These are phyloP conservation scores for Agastache rugosa DNA, from an alignment of 257 asterid genomes.

Conservation along the genomic window DNA sequence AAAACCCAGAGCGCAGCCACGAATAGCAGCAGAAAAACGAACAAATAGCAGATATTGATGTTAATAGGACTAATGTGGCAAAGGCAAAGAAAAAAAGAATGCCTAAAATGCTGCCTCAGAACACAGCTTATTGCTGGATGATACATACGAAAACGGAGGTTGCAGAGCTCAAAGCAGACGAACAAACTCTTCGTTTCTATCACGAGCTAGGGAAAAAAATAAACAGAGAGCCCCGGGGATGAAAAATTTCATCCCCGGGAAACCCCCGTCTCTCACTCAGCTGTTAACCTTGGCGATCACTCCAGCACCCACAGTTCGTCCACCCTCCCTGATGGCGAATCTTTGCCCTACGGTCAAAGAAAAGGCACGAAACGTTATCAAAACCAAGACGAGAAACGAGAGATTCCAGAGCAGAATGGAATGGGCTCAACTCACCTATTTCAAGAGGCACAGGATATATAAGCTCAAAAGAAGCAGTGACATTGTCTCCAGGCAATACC, in stretches of 20 bases:
- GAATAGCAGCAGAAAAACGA: no score
- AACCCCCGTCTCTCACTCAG: slow-evolving; percentile 51
- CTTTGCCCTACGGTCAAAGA: slow-evolving; percentile 71
- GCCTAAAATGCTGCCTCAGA: not conserved
- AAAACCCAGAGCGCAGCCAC: no score
- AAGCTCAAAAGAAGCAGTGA: slow-evolving; percentile 89
- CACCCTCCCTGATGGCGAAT: slow-evolving; percentile 95
- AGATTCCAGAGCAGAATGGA: not conserved
- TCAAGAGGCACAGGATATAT: slow-evolving; percentile 93
- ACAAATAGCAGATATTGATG: no score
- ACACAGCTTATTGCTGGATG: not conserved
- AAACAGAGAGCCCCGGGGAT: not conserved
- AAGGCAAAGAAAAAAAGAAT: no score
- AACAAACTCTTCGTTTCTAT: not conserved
- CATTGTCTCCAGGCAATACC: slow-evolving; percentile 99
- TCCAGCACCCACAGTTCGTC: slow-evolving; percentile 97
- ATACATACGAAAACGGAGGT: not conserved
- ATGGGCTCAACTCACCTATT: slow-evolving; percentile 54
- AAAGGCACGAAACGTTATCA: not conserved
- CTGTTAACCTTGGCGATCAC: slow-evolving; percentile 82
- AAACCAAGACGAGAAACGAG: no score
- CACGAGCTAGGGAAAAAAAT: not conserved
- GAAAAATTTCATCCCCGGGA: no score
- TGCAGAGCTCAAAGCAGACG: not conserved
- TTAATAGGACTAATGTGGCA: no score